A percentile compares a stretch with the other conserved stretches of the same genome.
These are phyloP conservation scores for Dryas integrifolia DNA, from an alignment of 331 rosid genomes.

Conservation along the genomic window DNA sequence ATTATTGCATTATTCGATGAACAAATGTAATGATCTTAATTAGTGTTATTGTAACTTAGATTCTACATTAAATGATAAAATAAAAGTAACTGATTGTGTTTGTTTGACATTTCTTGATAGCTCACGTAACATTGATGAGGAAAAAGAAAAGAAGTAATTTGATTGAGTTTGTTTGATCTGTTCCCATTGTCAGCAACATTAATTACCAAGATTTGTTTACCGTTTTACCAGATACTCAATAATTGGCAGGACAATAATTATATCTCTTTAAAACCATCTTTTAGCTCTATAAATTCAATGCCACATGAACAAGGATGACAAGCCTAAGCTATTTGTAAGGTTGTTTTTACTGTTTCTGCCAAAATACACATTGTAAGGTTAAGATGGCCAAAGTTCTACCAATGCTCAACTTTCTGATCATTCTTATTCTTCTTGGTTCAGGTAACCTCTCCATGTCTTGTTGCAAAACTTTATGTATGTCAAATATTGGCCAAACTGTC, in stretches of 20 bases:
- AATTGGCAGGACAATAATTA: too few relatives aligned
- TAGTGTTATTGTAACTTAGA: too few relatives aligned
- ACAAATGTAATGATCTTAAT: too few relatives aligned
- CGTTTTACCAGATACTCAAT: not conserved
- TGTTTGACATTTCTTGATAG: not conserved
- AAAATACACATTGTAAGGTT: not conserved
- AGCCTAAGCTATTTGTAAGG: not conserved
- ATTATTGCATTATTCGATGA: too few relatives aligned
- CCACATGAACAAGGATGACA: not conserved
- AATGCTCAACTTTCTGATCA: not conserved
- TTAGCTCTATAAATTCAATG: not conserved
- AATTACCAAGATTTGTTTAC: not conserved
- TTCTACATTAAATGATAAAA: too few relatives aligned
- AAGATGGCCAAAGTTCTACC: not conserved
- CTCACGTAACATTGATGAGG: not conserved
- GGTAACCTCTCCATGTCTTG: not conserved
- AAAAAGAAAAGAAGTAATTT: not conserved
- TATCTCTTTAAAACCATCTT: not conserved
- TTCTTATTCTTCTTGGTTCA: slow-evolving; percentile 2
- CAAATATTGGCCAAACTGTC: not conserved
- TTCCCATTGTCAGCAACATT: not conserved
- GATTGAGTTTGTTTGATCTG: too few relatives aligned
- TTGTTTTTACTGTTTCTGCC: not conserved
- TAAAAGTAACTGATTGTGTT: too few relatives aligned
- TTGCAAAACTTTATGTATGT: not conserved